Evolutionary conservation across 805 yeast species (phyloP), one percentile per base, ranked within the genome.

Genomic region (Metschnikowia santaceciliae): DNA sequence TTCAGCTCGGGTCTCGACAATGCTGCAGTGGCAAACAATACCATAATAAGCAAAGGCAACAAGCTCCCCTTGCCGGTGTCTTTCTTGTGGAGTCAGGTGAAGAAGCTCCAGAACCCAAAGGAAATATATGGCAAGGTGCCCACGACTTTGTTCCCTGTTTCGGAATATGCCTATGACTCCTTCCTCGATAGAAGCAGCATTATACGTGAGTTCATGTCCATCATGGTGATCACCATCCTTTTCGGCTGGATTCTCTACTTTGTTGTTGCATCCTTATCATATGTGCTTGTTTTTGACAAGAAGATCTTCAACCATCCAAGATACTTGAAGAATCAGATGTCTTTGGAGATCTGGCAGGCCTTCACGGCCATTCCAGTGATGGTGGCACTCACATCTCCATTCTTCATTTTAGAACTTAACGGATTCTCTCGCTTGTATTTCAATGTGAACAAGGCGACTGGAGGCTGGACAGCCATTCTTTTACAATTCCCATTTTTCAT

Each of bases 281-380:
- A 88, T 67, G 58, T 76, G 35, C 82, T 86, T 59, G 83, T 94
- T 22, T 94, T 89, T 66, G 97, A 94, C 70, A 86, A 84, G 65
- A 83, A 84, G 49, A 88, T 90, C 52, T 90, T 92, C 79, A 89
- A 92, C 71, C 99, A 94, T 68, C 99, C 99, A 53, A 81, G 96
- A 67, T 92, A 88, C 69, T 78, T 94, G 70, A 94, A 94, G 68
- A 92, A 94, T 72, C 99, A 94, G 74, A 83, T 94, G 81, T 71
- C 80, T 4, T 72, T 89, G 64, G 99, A 94, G 67, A 87, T 92
- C 55, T 71, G 78, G 55, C 85, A 83, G 64, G 96, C 97, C 0
- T 56, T 81, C 53, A 70, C 86, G 17, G 85, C 97, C 14, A 90
- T 94, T 58, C 99, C 99, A 32, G 66, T 76, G 17, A 94, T 94